Evolutionary conservation across 2,329 filamentous ascomycete genomes (phyloP), one percentile per base, ranked within the genome.

Genomic region (Alternaria ethzedia): DNA sequence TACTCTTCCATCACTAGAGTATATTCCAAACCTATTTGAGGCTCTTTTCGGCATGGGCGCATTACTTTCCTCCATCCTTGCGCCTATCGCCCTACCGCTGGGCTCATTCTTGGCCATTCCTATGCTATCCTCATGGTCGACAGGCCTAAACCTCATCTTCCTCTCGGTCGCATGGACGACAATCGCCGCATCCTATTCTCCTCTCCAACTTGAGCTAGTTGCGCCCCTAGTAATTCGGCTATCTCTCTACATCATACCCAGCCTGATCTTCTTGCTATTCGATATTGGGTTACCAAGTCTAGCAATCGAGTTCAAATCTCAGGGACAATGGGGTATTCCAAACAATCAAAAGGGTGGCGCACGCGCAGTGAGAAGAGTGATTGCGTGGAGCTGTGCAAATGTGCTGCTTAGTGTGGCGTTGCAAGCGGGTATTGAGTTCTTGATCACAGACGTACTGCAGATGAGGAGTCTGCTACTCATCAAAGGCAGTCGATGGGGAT

Each of bases 81-180:
- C 72, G 7, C 70, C 76, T 32, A 72, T 80, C 25, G 71, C 75
- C 46, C 72, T 84, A 44, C 83, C 83, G 2, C 67, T 84, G 17
- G 76, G 83, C n/a, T 82, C 91, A 23, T 83, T 94, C 52, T 83
- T 94, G 61, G 92, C 91, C 2, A 84, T 95, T 41, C 91, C 91
- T 2, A 86, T 93, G 67, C 81, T 92, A 44, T 91, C 90, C 26
- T 91, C 91, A 7, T 94, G 91, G 83, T 90, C 84, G 45, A 95
- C 93, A 2, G 94, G 90, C 1, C 84, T 97, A 67, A 97, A 96
- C 78, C 82, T 97, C 23, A 83, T 96, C 66, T 94, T 97, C 83
- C 96, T 97, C 80, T 95, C 94, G 79, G 87, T 97, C 82, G 95
- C 92, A 70, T 97, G 94, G 94, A 89, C 89, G 6, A 95, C 92